Evolutionary conservation across 2,329 filamentous ascomycete genomes (phyloP).

Genomic region (Apiospora phragmitis): DNA sequence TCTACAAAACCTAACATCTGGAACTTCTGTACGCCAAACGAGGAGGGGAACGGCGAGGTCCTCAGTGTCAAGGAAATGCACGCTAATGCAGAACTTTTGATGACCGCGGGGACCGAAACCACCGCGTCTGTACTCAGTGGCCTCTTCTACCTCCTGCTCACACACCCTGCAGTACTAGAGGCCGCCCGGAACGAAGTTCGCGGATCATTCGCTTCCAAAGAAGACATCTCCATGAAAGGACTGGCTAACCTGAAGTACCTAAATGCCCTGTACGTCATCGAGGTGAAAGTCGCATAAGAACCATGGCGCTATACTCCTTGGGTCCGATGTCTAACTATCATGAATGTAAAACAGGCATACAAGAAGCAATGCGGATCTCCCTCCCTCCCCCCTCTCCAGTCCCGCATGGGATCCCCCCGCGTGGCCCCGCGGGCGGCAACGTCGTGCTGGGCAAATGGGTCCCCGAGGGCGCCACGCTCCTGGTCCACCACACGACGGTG

Average conservation of each 20-base stretch:
- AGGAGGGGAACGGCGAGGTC: constrained; percentile 15
- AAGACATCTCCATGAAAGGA: too few species aligned
- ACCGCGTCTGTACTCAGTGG: neutral
- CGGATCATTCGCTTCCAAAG: neutral
- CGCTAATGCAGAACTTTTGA: constrained; percentile 17
- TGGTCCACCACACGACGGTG: constrained; percentile 20
- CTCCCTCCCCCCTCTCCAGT: too few species aligned
- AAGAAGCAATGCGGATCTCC: constrained; percentile 26
- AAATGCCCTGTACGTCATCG: neutral
- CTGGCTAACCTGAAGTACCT: too few species aligned
- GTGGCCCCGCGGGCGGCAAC: constrained; percentile 26
- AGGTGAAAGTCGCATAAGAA: neutral
- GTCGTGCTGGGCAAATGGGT: constrained; percentile 21
- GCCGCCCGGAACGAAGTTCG: neutral
- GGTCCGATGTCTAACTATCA: neutral
- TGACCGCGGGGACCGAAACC: constrained; percentile 15
- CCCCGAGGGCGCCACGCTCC: constrained; percentile 22
- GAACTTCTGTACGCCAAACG: neutral
- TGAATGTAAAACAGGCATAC: constrained; percentile 15
- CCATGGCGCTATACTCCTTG: too few species aligned
- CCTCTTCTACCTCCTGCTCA: neutral
- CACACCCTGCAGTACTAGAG: neutral
- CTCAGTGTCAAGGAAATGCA: constrained; percentile 20
- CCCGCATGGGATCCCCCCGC: constrained; percentile 23
- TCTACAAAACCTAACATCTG: neutral